Conservation (phyloP, 176 grass and related monocot species). For the Lolium perenne region DNA sequence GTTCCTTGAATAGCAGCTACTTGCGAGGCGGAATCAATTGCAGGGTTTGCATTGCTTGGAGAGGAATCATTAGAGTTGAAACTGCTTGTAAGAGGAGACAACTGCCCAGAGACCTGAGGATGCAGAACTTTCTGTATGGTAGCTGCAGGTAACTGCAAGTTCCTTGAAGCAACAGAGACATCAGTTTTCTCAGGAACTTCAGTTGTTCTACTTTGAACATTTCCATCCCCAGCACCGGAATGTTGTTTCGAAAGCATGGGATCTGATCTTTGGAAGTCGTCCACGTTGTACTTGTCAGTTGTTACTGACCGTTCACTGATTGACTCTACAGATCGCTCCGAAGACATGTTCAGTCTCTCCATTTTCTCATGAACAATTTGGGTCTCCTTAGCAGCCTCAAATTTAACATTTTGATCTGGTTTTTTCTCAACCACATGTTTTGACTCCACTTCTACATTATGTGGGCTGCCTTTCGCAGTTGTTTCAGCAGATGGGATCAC, state of each 20-base stretch:
- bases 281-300: constrained; percentile 55
- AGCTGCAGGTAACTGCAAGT: constrained; percentile 44
- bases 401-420: constrained; percentile 46
- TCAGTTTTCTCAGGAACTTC: constrained; percentile 53
- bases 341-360: constrained; percentile 43
- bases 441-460: constrained; percentile 42
- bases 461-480: constrained; percentile 28
- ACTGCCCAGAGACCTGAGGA: constrained; percentile 50
- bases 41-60: constrained; percentile 46
- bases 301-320: constrained; percentile 42
- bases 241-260: constrained; percentile 33
- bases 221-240: constrained; percentile 43
- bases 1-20: constrained; percentile 63
- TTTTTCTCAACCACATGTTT: constrained; percentile 52
- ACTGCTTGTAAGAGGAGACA: constrained; percentile 51
- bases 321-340: constrained; percentile 43
- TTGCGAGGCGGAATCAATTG: constrained; percentile 51
- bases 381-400: constrained; percentile 55
- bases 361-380: constrained; percentile 57
- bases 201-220: constrained; percentile 34
- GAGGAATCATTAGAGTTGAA: constrained; percentile 56
- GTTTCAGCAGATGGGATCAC: constrained; percentile 56
- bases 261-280: constrained; percentile 54
- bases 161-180: constrained; percentile 39
- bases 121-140: constrained; percentile 60